Percentiles rank a stretch among this genome's conserved stretches.
Conservation (phyloP, 768 basidiomycete genomes). For the Suillus placidus region DNA sequence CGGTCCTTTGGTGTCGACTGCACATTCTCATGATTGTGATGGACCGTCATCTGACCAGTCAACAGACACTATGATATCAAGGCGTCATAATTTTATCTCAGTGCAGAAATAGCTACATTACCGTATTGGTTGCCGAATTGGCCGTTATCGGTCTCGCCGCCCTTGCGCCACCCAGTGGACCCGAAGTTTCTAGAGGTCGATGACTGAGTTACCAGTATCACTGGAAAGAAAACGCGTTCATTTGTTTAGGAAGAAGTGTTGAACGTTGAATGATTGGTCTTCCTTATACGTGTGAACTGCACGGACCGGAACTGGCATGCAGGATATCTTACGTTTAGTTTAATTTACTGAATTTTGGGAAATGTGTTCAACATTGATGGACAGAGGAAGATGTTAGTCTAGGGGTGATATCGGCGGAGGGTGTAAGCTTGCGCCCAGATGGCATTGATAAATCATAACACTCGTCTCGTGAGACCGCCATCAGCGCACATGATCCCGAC, state of each 20-base stretch:
- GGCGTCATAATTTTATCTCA: conserved; percentile 85
- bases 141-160: background rate
- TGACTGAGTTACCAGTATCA: conserved; percentile 46
- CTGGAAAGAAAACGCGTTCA: conserved; percentile 82
- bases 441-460: background rate
- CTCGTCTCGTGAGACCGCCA: conserved; percentile 21
- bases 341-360: background rate
- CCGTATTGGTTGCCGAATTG: conserved; percentile 68
- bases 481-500: conserved; percentile 26
- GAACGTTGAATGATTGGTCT: background rate
- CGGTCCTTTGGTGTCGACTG: conserved; percentile 96
- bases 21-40: conserved; percentile 94
- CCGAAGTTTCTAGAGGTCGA: conserved; percentile 88
- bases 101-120: conserved; percentile 65
- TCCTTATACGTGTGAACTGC: background rate
- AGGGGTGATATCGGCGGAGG: background rate
- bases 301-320: background rate
- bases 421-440: background rate
- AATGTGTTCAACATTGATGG: background rate
- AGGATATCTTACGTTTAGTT: background rate
- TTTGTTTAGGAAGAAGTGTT: conserved; percentile 46
- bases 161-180: conserved; percentile 60
- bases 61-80: conserved; percentile 76
- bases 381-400: background rate
- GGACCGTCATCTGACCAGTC: conserved; percentile 72